These are phyloP conservation scores for Galerina marginata DNA, from an alignment of 768 basidiomycete genomes.

Conservation along the genomic window DNA sequence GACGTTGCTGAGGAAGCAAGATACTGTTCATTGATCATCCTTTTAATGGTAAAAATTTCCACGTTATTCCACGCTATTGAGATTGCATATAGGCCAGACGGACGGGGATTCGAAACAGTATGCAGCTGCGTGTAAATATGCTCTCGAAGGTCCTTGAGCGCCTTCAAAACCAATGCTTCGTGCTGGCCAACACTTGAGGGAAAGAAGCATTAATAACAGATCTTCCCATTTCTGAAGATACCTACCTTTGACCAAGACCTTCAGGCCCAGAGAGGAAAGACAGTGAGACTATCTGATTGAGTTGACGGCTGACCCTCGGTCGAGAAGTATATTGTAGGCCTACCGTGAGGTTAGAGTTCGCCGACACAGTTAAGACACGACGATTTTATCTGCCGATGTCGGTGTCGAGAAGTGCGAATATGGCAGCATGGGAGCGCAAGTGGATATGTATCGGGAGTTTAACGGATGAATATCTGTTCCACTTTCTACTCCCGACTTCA, in stretches of 20 bases:
- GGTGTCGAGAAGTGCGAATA: constrained; percentile 7
- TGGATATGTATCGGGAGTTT: constrained; percentile 25
- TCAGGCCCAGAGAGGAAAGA: background rate
- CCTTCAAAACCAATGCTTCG: background rate
- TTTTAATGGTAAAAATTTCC: background rate
- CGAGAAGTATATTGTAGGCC: constrained; percentile 12
- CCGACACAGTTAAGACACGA: background rate
- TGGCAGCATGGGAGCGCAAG: constrained; percentile 9
- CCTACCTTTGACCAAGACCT: background rate
- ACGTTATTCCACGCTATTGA: background rate
- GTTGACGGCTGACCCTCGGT: constrained; percentile 20
- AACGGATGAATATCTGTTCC: constrained; percentile 14
- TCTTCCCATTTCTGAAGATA: constrained; percentile 11
- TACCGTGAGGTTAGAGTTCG: constrained; percentile 11
- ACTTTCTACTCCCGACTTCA: background rate
- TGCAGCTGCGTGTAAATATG: background rate
- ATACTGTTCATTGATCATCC: background rate
- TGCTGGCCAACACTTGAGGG: background rate
- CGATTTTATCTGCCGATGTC: constrained; percentile 14
- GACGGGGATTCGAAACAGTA: background rate
- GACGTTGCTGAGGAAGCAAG: constrained; percentile 5
- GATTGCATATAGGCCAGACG: too few species aligned
- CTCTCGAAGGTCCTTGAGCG: background rate
- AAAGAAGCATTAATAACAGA: background rate
- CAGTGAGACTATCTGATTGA: constrained; percentile 10